Base-by-base conservation (phyloP, 202 grass and related monocot genomes). In the Elaeis oleifera region DNA sequence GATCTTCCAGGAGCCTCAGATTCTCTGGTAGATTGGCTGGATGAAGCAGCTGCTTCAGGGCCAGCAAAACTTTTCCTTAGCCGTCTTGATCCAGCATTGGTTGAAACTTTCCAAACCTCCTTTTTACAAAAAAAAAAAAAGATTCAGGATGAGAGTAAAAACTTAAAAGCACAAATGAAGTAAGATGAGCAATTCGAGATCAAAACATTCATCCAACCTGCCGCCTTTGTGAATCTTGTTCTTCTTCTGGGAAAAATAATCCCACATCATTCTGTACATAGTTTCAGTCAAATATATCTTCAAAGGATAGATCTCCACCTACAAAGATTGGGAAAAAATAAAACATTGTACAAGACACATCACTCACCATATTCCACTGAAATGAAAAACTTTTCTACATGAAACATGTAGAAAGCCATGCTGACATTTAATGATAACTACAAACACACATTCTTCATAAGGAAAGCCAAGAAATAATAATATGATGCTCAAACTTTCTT, bases 241-340 rank as follows among this genome's bases (percentile, higher is more conserved):
- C 85, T 78, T 99, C 88, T 74, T 92, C 88, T 32, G 88, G 88
- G 71, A 99, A 99, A 99, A 84, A 76, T 99, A 99, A 31, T 89
- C 88, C 94, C 94, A 99, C 85, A 99, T 99, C 94, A 94, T 99
- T 72, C 75, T 86, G 61, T 94, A 97, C 94, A 99, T 99, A 44
- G 88, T 81, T 86, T 99, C 94, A 16, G 88, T 79, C 49, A 99
- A 75, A 76, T 99, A 83, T 84, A 94, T 99, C 78, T 85, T 97
- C 75, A 99, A 74, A 26, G 94, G 88, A 70, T 82, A 86, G 53
- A 99, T 99, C 50, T 94, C 88, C 28, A 99, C 88, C 94, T 99
- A 79, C 56, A 82, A 32, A 3, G 7, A 44, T 44, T 44, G 36
- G 36, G 9, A 39, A 39, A 36, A 11, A 39, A 44, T 13, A 44